These are phyloP conservation scores for Linnemannia schmuckeri DNA, from an alignment of 192 early-diverging fungal species.

Conservation along the genomic window DNA sequence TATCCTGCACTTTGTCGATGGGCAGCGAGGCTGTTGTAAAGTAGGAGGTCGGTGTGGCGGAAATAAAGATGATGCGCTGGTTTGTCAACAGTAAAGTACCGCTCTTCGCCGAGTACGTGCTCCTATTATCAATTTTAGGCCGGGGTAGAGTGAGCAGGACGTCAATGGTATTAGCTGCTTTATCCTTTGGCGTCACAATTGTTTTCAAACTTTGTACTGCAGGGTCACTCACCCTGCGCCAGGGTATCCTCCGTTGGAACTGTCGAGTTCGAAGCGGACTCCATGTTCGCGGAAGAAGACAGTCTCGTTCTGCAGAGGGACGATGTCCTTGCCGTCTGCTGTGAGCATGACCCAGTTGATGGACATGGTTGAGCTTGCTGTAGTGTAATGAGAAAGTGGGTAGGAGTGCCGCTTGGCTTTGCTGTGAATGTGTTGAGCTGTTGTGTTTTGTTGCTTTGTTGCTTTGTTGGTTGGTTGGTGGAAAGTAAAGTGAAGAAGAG, in stretches of 20 bases:
- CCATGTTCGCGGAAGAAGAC: conserved; percentile 36
- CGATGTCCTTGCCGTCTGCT: conserved; percentile 40
- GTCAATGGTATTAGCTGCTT: neutral
- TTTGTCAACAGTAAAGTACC: conserved; percentile 47
- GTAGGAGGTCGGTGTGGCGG: conserved; percentile 15
- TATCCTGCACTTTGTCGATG: conserved; percentile 44
- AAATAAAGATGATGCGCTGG: conserved; percentile 40
- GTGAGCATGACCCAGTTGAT: conserved; percentile 56
- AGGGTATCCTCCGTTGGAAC: conserved; percentile 51
- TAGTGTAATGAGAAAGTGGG: neutral
- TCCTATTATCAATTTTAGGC: neutral
- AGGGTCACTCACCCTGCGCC: conserved; percentile 36
- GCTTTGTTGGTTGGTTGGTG: neutral
- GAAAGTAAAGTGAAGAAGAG: neutral
- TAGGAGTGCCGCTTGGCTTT: neutral
- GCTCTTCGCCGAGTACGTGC: conserved; percentile 35
- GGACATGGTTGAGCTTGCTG: conserved; percentile 27
- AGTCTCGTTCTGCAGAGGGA: conserved; percentile 40
- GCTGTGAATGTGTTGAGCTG: neutral
- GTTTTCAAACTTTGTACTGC: neutral
- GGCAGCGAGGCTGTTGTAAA: conserved; percentile 45
- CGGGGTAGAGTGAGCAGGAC: too few relatives aligned
- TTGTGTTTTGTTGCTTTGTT: neutral
- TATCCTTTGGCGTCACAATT: neutral
- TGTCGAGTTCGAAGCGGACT: conserved; percentile 46